Conservation (phyloP, 169 alveolate species). For the Plasmodium chabaudi region DNA sequence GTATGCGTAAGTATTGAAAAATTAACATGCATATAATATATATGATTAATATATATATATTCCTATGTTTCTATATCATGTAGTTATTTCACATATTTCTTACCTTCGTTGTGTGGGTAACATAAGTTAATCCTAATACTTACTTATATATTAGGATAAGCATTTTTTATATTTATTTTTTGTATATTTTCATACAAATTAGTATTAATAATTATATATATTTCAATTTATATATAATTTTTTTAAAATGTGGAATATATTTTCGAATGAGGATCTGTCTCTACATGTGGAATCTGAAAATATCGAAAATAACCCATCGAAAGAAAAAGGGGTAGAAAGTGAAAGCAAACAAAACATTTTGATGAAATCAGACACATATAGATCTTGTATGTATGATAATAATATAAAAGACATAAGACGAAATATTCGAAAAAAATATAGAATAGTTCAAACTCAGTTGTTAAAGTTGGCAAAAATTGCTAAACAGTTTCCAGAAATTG, state of each 20-base stretch:
- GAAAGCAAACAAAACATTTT: constrained; percentile 3
- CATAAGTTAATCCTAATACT: too few species aligned
- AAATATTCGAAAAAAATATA: constrained; percentile 48
- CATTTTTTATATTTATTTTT: neutral
- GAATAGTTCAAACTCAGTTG: constrained; percentile 57
- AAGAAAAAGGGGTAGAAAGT: constrained; percentile 21
- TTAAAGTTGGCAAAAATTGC: constrained; percentile 41
- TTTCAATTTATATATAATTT: constrained; percentile 6
- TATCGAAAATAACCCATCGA: neutral
- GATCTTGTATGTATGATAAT: constrained; percentile 21
- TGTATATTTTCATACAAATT: neutral
- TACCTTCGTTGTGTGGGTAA: too few species aligned
- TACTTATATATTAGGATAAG: too few species aligned
- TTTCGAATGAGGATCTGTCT: constrained; percentile 54
- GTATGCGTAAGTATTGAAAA: too few species aligned
- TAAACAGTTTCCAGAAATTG: constrained; percentile 43
- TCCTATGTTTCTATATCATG: too few species aligned
- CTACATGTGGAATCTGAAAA: constrained; percentile 32
- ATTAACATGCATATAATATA: too few species aligned
- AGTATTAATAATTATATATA: neutral
- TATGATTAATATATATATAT: too few species aligned
- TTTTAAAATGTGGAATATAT: constrained; percentile 50
- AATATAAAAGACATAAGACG: constrained; percentile 39
- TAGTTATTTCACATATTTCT: too few species aligned
- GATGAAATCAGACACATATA: constrained; percentile 4